Conservation (phyloP, 306 rosid genomes). For the Abrus pulchellus region DNA sequence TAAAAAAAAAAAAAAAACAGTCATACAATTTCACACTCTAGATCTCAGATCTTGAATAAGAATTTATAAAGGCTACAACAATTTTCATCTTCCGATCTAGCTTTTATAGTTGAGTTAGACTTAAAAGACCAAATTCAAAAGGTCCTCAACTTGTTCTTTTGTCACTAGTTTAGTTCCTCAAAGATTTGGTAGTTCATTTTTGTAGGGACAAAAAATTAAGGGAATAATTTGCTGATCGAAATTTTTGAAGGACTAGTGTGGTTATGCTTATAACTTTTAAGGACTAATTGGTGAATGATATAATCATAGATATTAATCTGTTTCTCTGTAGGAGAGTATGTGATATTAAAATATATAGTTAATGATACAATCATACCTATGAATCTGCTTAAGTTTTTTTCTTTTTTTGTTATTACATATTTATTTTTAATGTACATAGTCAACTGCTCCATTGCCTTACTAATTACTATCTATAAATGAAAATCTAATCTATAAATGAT, state of each 20-base stretch:
- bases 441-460: background rate
- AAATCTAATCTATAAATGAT: background rate
- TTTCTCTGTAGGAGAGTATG: background rate
- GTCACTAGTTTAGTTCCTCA: background rate
- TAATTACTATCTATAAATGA: background rate
- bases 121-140: too few species aligned
- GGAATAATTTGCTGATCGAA: too few species aligned
- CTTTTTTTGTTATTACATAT: background rate
- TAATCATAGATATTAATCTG: too few species aligned
- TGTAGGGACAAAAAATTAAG: background rate
- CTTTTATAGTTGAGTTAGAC: too few species aligned
- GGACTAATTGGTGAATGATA: background rate
- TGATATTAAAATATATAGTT: conserved; percentile 6
- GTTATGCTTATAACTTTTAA: background rate
- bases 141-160: background rate
- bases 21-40: too few species aligned
- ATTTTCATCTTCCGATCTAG: too few species aligned
- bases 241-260: background rate
- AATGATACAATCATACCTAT: background rate
- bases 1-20: too few species aligned
- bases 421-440: background rate
- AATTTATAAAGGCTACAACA: too few species aligned
- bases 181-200: background rate
- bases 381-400: background rate
- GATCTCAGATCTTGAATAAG: too few species aligned